Conservation (phyloP, 768 basidiomycete species). For the Russula lepida region DNA sequence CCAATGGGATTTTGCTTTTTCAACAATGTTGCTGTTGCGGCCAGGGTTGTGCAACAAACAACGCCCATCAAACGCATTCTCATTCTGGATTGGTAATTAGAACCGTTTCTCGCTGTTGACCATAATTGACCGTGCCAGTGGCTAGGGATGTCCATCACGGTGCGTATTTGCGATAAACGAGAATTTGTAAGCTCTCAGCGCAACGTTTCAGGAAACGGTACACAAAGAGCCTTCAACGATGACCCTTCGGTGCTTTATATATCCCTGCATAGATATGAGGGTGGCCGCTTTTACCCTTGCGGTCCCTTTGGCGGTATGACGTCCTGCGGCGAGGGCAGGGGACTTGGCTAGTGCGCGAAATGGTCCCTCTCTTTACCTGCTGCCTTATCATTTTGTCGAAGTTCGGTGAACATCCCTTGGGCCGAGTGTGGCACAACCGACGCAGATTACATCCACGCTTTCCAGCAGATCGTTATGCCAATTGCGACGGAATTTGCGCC, state of each 20-base stretch:
- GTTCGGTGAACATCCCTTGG: constrained; percentile 97
- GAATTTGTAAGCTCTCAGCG: not conserved
- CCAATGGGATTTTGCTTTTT: constrained; percentile 99
- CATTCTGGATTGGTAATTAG: constrained; percentile 87
- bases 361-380: not conserved
- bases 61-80: constrained; percentile 71
- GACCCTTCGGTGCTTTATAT: constrained; percentile 89
- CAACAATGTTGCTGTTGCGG: constrained; percentile 94
- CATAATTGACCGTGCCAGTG: constrained; percentile 1
- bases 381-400: constrained; percentile 28
- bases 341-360: constrained; percentile 71
- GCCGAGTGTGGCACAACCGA: constrained; percentile 82
- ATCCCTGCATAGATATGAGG: constrained; percentile 91
- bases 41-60: constrained; percentile 65
- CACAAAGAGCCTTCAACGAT: constrained; percentile 91
- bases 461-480: constrained; percentile 93
- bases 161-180: constrained; percentile 27
- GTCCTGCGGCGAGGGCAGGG: constrained; percentile 76
- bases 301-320: constrained; percentile 83
- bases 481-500: constrained; percentile 96
- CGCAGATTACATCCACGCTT: constrained; percentile 93
- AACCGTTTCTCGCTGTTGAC: not conserved
- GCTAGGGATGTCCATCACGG: constrained; percentile 93
- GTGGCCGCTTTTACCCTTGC: constrained; percentile 86
- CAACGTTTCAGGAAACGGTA: constrained; percentile 75